phyloP scores from a whole-genome alignment of 2,329 filamentous ascomycete genomes.

The Pseudogymnoascus sp. region DNA sequence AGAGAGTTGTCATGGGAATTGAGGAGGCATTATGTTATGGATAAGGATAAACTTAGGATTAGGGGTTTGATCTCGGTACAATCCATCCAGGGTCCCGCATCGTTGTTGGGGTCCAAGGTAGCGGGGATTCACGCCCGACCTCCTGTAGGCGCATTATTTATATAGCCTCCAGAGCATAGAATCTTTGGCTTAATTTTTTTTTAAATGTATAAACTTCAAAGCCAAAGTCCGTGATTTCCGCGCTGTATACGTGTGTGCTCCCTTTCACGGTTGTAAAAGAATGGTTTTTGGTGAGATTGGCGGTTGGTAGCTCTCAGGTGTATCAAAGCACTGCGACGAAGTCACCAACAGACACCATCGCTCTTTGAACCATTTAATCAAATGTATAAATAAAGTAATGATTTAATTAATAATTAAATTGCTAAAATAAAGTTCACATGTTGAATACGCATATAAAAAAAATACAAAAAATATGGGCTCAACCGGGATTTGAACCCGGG shows the following conservation, averaged over 20 bases:
- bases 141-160: not conserved
- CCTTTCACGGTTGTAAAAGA: not conserved
- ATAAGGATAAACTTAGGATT: not conserved
- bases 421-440: not conserved
- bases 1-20: not conserved
- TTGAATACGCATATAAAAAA: not conserved
- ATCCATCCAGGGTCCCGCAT: not conserved
- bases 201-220: not conserved
- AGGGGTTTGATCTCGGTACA: not conserved
- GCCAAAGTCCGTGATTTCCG: too few relatives aligned
- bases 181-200: not conserved
- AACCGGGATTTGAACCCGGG: slow-evolving; percentile 32
- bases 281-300: not conserved
- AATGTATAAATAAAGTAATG: not conserved
- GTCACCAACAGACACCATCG: not conserved
- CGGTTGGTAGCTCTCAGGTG: not conserved
- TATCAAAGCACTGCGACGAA: not conserved
- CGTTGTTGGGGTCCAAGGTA: not conserved
- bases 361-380: too few relatives aligned
- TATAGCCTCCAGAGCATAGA: not conserved
- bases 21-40: not conserved
- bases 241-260: not conserved
- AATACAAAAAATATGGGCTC: slow-evolving; percentile 19
- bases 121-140: not conserved
- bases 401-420: not conserved